Evolutionary conservation across 768 basidiomycete species (phyloP), one percentile per base, ranked within the genome.

Genomic region (Artomyces pyxidatus): DNA sequence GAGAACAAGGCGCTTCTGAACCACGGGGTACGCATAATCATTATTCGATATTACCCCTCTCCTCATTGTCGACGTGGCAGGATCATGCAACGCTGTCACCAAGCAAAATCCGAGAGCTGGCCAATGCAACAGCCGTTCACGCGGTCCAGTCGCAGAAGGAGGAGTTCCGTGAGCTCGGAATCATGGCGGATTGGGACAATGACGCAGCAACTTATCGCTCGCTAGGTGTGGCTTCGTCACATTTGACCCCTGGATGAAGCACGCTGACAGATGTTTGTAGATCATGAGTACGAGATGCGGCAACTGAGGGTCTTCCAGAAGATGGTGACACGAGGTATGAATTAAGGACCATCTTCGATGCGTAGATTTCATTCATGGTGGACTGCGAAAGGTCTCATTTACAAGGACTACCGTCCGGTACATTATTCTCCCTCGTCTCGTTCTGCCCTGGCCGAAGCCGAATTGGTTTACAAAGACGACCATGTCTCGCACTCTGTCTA

Each of bases 341-440:
- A 29, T 39, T 42, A 27, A n/a, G 1, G n/a, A 45, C 28, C 30
- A 35, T 28, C 17, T 32, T n/a, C 3, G 5, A 19, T 12, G n/a
- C 16, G 17, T 14, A 27, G 44, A 17, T 47, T 25, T 17, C 12
- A 3, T n/a, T 47, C n/a, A n/a, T n/a, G n/a, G n/a, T n/a, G n/a
- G 25, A 4, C n/a, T 32, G 1, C 52, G 86, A 16, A 27, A 55
- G 90, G 85, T 37, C 73, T 92, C 19, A 87, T 98, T 50, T 88
- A 86, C 57, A 76, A 90, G 47, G 82, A 87, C 52, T 83, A 89
- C 58, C 82, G 92, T 25, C 95, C 95, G 0, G 90, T 94, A 5
- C 81, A 96, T 63, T 97, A 90, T 63, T 97, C 95, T 0, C 95
- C 95, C 3, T 95, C 93, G 0, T 96, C 94, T 1, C 80, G 78